Evolutionary conservation across 352 stramenopile species (phyloP), one percentile per base, ranked within the genome.

Genomic region (Phytopythium kandeliae): DNA sequence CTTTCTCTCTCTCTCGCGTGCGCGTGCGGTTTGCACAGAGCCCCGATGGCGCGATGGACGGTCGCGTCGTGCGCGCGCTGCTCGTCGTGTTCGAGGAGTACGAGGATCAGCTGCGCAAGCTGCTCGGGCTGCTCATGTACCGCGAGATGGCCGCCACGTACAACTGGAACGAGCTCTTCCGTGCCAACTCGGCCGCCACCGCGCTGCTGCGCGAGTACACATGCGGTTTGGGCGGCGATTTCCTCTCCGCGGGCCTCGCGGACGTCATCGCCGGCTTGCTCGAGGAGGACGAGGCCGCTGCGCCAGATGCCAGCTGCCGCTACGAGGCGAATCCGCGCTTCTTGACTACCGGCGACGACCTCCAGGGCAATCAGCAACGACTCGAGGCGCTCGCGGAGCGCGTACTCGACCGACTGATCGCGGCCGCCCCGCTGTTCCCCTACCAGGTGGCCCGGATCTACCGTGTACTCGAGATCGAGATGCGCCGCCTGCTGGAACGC

Each of bases 131-230:
- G 57, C 72, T 88, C 62, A 86, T 90, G 79, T 69, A 87, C 48
- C 70, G 67, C 26, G 79, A 90, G 55, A 90, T 90, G 79, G 63
- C 84, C 51, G 72, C 78, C 55, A 90, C 79, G 41, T 54, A 77
- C 43, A 88, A 90, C 60, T 90, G 79, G 79, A 88, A 86, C 68
- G 77, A 90, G 51, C 73, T 90, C 45, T 90, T 90, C 54, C 77
- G 79, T 60, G 79, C 79, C 57, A 90, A 88, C 55, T 90, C 79
- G 55, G 60, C 77, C 44, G 78, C 74, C 12, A 90, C 79, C 16
- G 79, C 78, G 30, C 74, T 91, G 22, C 62, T 91, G 47, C 74
- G 79, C 33, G 79, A 91, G 53, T 91, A 91, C 60, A 89, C 79
- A 38, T 86, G 75, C 51, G 75, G 87, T 24, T 44, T 87, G 10